phyloP scores from a whole-genome alignment of 2,329 filamentous ascomycete species.

The Aureobasidium subglaciale region DNA sequence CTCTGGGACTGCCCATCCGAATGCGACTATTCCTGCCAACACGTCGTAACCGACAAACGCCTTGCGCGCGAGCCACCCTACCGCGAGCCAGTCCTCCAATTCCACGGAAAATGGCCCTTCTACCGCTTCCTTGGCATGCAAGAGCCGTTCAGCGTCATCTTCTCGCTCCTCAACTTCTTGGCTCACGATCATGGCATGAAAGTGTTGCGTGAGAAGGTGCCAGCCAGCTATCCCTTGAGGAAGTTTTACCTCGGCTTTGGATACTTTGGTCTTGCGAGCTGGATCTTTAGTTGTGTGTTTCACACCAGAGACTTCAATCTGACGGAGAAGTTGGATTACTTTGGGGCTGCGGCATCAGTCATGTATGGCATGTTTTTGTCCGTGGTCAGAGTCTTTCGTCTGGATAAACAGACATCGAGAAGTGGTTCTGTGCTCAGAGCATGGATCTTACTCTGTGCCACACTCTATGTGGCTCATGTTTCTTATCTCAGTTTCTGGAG shows the following conservation, averaged over 20 bases:
- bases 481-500: conserved; percentile 74
- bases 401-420: conserved; percentile 49
- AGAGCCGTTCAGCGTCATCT: conserved; percentile 88
- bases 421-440: conserved; percentile 52
- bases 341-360: conserved; percentile 81
- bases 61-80: conserved; percentile 57
- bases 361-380: conserved; percentile 88
- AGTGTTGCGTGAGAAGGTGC: conserved; percentile 63
- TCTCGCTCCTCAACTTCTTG: conserved; percentile 83
- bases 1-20: conserved; percentile 88
- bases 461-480: conserved; percentile 69
- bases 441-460: conserved; percentile 69
- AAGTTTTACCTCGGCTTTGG: conserved; percentile 76
- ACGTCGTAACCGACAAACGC: conserved; percentile 73
- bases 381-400: conserved; percentile 71
- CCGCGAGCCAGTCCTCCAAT: conserved; percentile 69
- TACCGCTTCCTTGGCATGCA: conserved; percentile 84
- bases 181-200: conserved; percentile 74
- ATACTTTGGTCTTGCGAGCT: conserved; percentile 73
- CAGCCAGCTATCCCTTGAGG: conserved; percentile 65
- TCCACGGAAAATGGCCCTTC: conserved; percentile 99
- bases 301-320: conserved; percentile 78
- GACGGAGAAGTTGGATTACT: conserved; percentile 95
- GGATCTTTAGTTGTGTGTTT: conserved; percentile 85
- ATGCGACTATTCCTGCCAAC: conserved; percentile 97